Evolutionary conservation across 257 asterid species (phyloP).

Genomic region (Gentiana dahurica): DNA sequence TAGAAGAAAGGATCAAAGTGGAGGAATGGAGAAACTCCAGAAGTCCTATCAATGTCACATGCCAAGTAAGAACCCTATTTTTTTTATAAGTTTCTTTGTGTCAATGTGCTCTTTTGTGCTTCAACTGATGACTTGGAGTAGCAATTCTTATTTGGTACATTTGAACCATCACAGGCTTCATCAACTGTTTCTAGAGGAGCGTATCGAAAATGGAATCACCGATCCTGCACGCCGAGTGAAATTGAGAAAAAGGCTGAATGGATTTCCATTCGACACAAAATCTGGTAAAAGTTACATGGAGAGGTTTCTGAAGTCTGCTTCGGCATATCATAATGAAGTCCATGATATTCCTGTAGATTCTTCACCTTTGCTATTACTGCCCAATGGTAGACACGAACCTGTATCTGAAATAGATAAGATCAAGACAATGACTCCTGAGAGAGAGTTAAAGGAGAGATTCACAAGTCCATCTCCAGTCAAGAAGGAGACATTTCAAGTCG

Average conservation of each 20-base stretch:
- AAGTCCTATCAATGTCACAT: constrained; percentile 47
- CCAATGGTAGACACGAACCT: constrained; percentile 28
- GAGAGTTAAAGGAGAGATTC: constrained; percentile 27
- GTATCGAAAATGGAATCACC: constrained; percentile 41
- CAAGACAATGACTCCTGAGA: constrained; percentile 33
- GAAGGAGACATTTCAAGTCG: constrained; percentile 13
- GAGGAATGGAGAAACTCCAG: constrained; percentile 67
- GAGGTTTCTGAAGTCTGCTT: constrained; percentile 42
- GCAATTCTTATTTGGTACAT: constrained; percentile 2
- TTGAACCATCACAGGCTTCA: constrained; percentile 55
- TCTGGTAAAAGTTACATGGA: constrained; percentile 85
- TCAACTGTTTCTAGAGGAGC: constrained; percentile 77
- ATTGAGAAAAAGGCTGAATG: constrained; percentile 73
- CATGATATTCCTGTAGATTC: constrained; percentile 38
- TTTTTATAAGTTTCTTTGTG: not conserved
- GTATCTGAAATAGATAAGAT: constrained; percentile 28
- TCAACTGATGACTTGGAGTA: not conserved
- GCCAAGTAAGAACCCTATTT: constrained; percentile 57
- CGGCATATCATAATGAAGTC: constrained; percentile 62
- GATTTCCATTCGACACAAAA: constrained; percentile 62
- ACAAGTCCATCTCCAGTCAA: constrained; percentile 28
- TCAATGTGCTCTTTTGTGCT: constrained; percentile 3
- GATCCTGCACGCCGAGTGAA: constrained; percentile 51
- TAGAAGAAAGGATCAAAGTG: constrained; percentile 75
- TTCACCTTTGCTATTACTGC: constrained; percentile 26